phyloP scores from a whole-genome alignment of 305 asterid genomes.

The Nicotiana rustica region DNA sequence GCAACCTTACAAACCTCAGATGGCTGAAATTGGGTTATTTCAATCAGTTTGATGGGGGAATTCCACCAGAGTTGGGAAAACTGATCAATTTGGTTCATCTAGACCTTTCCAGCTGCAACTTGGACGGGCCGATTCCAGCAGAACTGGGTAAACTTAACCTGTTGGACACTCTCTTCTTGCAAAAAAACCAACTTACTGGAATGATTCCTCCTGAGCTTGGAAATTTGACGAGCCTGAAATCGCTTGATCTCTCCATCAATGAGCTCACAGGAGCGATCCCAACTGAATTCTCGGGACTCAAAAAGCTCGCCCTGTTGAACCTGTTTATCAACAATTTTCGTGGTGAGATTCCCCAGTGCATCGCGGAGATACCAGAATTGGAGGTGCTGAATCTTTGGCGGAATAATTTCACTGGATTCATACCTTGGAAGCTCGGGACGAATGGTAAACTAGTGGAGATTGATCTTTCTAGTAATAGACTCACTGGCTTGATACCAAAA shows the following conservation, averaged over 20 bases:
- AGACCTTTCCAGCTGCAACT: constrained; percentile 65
- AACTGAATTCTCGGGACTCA: constrained; percentile 50
- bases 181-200: constrained; percentile 57
- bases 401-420: constrained; percentile 69
- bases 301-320: constrained; percentile 56
- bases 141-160: constrained; percentile 56
- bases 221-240: constrained; percentile 50
- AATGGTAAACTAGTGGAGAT: constrained; percentile 58
- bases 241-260: constrained; percentile 67
- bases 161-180: constrained; percentile 69
- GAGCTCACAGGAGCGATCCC: constrained; percentile 67
- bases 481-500: constrained; percentile 64
- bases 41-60: constrained; percentile 62
- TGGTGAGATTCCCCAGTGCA: constrained; percentile 59
- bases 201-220: constrained; percentile 60
- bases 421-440: constrained; percentile 60
- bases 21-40: constrained; percentile 67
- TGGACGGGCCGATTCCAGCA: constrained; percentile 62
- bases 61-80: constrained; percentile 61
- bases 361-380: constrained; percentile 60
- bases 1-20: constrained; percentile 53
- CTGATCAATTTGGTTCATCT: constrained; percentile 50
- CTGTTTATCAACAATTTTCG: constrained; percentile 66
- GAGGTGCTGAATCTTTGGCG: constrained; percentile 64
- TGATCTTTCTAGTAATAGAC: constrained; percentile 65